Evolutionary conservation across 495 filamentous ascomycete genomes (phyloP), one percentile per base, ranked within the genome.

Genomic region (Talaromyces wortmannii): DNA sequence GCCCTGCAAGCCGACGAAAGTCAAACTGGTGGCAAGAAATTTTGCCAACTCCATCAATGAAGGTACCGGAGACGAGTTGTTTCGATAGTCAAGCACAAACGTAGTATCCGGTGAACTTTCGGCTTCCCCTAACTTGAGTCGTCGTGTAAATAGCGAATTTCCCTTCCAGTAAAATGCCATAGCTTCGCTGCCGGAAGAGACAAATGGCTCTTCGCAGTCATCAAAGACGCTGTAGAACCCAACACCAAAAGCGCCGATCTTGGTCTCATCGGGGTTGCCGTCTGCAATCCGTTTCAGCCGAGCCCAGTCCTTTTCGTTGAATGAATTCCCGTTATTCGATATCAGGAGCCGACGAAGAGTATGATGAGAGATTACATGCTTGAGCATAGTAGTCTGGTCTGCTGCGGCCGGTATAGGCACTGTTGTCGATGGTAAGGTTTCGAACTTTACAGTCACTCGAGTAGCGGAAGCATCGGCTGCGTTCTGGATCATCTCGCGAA

Each of bases 151-250:
- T 5, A 99, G 78, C 6, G 89, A 88, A 67, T 97, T 95, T 15
- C 85, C 89, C 67, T 95, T 97, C 95, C 95, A 99, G 71, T 96
- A 97, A 67, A 99, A 99, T 10, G 92, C 92, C 89, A 99, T 95
- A 18, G 90, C 92, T 63, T 94, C 82, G 50, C 80, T 81, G 2
- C 94, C 95, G 0, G 92, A 97, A 46, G 87, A 90, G 51, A 97
- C 86, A 66, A 97, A 96, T 5, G 95, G 95, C 61, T 96, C 90
- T 65, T 99, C 95, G 64, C 91, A 97, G 64, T 97, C 94, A 57
- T 94, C 88, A 70, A 99, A 99, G 33, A 97, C 94, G 67, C 89
- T 94, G 75, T 99, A 99, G 69, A 99, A 97, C 3, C 95, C 95
- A 40, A 99, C 95, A 47, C 95, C 95, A 66, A 97, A 99, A 5